A percentile compares a stretch with the other conserved stretches of the same genome.
Conservation (phyloP, 1,284 basidiomycete species). For the Boletus albobrunnescens region DNA sequence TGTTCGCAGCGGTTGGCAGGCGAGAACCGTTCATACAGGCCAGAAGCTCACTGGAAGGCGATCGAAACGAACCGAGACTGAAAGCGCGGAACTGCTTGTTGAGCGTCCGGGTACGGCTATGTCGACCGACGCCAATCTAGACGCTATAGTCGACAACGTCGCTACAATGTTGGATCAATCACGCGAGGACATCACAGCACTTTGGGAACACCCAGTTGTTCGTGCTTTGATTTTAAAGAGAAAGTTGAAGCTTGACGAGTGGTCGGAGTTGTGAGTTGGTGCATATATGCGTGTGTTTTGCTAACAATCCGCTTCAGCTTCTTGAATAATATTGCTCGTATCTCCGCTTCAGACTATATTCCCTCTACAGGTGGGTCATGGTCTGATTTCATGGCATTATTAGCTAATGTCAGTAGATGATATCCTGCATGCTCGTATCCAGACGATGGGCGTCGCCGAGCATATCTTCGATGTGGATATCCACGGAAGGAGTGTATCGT, state of each 20-base stretch:
- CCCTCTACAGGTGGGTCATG: slow-evolving; percentile 59
- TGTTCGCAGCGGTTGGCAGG: slow-evolving; percentile 77
- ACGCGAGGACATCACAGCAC: slow-evolving; percentile 58
- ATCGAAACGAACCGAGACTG: slow-evolving; percentile 21
- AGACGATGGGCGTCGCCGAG: slow-evolving; percentile 80
- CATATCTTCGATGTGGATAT: slow-evolving; percentile 71
- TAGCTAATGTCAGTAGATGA: slow-evolving; percentile 51
- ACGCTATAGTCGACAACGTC: slow-evolving; percentile 57
- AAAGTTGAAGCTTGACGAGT: slow-evolving; percentile 74
- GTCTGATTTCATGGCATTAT: not conserved
- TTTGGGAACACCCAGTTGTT: slow-evolving; percentile 70
- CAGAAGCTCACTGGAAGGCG: slow-evolving; percentile 31
- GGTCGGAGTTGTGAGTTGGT: slow-evolving; percentile 72
- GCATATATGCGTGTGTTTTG: slow-evolving; percentile 21
- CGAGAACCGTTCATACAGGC: slow-evolving; percentile 53
- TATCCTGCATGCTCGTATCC: slow-evolving; percentile 77
- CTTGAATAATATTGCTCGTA: slow-evolving; percentile 63
- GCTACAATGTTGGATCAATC: slow-evolving; percentile 52
- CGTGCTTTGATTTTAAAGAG: slow-evolving; percentile 61
- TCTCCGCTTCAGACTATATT: slow-evolving; percentile 62
- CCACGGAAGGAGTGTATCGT: slow-evolving; percentile 68
- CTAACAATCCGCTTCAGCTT: slow-evolving; percentile 46
- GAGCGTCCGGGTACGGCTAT: slow-evolving; percentile 27
- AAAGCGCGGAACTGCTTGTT: slow-evolving; percentile 5
- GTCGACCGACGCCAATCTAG: slow-evolving; percentile 35